Evolutionary conservation across 2,329 filamentous ascomycete species (phyloP), one percentile per base, ranked within the genome.

Genomic region (Scopulariopsis brevicaulis): DNA sequence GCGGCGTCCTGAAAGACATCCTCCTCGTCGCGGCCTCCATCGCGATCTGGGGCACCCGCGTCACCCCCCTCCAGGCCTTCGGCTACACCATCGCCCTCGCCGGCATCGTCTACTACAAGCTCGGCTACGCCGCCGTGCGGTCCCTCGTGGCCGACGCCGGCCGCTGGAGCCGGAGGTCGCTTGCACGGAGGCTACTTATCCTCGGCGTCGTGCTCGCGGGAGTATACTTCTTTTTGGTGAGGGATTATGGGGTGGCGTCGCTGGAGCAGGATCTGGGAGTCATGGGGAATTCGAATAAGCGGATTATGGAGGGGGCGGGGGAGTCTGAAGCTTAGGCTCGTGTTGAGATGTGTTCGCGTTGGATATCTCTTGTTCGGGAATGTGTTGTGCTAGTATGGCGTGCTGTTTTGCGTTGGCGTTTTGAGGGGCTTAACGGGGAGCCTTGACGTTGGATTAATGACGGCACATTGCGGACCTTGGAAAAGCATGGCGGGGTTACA

Each of bases 1-100:
- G 87, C 68, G 89, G 89, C 76, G 89, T 94, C 46, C 83, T 94
- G 62, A 94, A 93, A 80, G 89, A 94, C 72, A 89, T 94, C 60
- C 81, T 94, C 66, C 85, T 94, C 55, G 89, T 94, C 60, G 76
- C 78, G 57, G 86, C 87, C 53, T 91, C 87, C 61, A 90, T 92
- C 83, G 71, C 89, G 63, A 89, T 93, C 71, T 93, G 89, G 86
- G 82, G 83, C 65, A 89, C 89, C 62, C 82, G 85, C 56, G 85
- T 93, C 62, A 83, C 86, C 18, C 75, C 75, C 58, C 81, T 93
- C 59, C 89, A 94, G 76, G 86, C 88, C 70, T 91, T 93, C 69
- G 89, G 89, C 64, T 94, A 93, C 80, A 81, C 79, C 71, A 89
- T 93, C 68, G 88, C 89, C 55, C 82, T 93, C 34, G 79, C 76